Evolutionary conservation across 345 rosid genomes (phyloP).

Genomic region (Lumnitzera racemosa): DNA sequence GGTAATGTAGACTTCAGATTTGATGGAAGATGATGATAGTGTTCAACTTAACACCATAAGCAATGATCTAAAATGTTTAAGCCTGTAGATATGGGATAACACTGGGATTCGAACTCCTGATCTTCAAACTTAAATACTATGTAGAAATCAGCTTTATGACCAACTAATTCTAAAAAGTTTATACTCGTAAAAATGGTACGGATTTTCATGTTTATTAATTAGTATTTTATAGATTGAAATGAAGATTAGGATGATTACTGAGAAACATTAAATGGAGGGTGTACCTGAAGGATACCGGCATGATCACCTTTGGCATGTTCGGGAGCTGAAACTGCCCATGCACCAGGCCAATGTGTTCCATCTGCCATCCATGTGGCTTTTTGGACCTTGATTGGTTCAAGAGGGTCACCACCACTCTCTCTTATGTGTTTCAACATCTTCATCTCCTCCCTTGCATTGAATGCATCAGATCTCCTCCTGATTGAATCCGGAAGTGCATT

Average conservation of each 20-base stretch:
- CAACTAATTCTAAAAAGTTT: no score
- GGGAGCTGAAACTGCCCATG: slow-evolving; percentile 48
- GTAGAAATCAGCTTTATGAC: no score
- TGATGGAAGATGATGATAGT: neutral
- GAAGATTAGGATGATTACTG: neutral
- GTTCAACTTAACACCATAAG: no score
- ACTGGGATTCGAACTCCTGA: neutral
- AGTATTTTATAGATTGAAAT: no score
- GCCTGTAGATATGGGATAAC: no score
- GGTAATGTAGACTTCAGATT: no score
- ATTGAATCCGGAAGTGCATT: slow-evolving; percentile 87
- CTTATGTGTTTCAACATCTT: slow-evolving; percentile 72
- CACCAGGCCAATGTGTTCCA: slow-evolving; percentile 96
- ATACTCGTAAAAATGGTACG: no score
- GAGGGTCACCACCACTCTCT: slow-evolving; percentile 65
- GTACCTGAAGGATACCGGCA: slow-evolving; percentile 72
- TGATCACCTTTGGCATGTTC: slow-evolving; percentile 95
- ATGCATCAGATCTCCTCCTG: slow-evolving; percentile 87
- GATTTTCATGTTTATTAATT: no score
- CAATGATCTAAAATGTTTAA: no score
- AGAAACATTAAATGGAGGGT: neutral
- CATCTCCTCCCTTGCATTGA: slow-evolving; percentile 96
- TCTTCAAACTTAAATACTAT: neutral
- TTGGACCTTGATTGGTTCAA: slow-evolving; percentile 55
- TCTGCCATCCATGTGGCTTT: slow-evolving; percentile 99